These are phyloP conservation scores for Xylaria castorea DNA, from an alignment of 495 filamentous ascomycete species.

Conservation along the genomic window DNA sequence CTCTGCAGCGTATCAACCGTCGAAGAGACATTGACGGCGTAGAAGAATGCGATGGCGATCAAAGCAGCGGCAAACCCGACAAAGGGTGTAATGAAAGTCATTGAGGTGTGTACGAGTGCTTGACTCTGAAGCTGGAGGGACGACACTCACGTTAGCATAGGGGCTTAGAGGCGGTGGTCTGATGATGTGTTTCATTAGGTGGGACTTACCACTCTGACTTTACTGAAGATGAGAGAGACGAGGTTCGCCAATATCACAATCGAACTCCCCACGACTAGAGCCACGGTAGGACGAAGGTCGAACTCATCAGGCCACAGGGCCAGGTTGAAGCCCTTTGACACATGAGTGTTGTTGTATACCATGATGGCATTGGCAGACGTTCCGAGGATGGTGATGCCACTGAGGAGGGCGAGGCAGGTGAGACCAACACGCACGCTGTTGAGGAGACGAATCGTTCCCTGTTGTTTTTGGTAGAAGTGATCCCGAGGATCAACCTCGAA, in stretches of 20 bases:
- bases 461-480: conserved; percentile 44
- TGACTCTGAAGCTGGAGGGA: conserved; percentile 50
- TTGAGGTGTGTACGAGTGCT: conserved; percentile 43
- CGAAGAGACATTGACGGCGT: conserved; percentile 57
- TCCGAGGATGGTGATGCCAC: conserved; percentile 56
- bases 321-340: conserved; percentile 49
- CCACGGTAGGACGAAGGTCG: conserved; percentile 57
- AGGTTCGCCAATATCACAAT: conserved; percentile 53
- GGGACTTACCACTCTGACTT: conserved; percentile 46
- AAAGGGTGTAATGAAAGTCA: conserved; percentile 49
- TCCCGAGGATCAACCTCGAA: conserved; percentile 50
- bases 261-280: conserved; percentile 53
- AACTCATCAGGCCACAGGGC: conserved; percentile 60
- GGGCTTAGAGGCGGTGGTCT: neutral
- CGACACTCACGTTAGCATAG: conserved; percentile 6
- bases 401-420: conserved; percentile 55
- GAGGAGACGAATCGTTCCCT: conserved; percentile 44
- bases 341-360: conserved; percentile 57
- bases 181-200: neutral
- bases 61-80: conserved; percentile 54
- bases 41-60: conserved; percentile 60
- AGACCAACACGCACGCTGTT: conserved; percentile 53
- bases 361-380: conserved; percentile 55
- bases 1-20: conserved; percentile 55
- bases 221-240: conserved; percentile 51